Evolutionary conservation across 2,329 filamentous ascomycete species (phyloP).

Genomic region (Cercospora brassicicola): DNA sequence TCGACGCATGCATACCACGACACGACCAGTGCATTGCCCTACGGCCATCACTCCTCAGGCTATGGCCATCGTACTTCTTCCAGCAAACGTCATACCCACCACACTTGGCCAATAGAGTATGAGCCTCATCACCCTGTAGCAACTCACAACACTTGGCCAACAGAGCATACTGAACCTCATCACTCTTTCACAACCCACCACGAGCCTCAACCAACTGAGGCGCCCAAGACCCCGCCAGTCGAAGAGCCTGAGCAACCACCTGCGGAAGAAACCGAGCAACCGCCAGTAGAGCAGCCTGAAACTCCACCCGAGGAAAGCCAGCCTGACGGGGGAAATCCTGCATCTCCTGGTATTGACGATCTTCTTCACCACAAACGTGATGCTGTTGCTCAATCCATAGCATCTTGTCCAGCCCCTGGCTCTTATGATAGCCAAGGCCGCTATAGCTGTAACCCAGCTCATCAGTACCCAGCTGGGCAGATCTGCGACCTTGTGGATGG

Average conservation of each 20-base stretch:
- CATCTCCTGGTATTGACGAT: background rate
- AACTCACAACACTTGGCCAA: background rate
- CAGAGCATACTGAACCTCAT: background rate
- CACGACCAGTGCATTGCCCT: background rate
- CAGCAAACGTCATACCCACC: background rate
- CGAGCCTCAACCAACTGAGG: background rate
- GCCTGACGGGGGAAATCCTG: background rate
- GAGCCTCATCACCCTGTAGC: background rate
- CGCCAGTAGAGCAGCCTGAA: background rate
- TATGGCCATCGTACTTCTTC: background rate
- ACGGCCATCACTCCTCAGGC: background rate
- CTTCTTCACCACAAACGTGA: background rate
- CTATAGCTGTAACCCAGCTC: slow-evolving; percentile 31
- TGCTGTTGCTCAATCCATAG: background rate
- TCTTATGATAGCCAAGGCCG: background rate
- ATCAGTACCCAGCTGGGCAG: slow-evolving; percentile 26
- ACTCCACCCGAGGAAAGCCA: background rate
- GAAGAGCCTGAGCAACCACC: background rate
- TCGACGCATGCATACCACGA: background rate
- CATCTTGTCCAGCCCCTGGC: slow-evolving; percentile 13
- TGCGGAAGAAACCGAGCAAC: background rate
- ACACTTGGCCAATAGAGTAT: background rate
- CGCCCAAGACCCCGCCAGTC: background rate
- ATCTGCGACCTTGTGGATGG: slow-evolving; percentile 19
- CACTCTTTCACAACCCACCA: background rate